Conservation (phyloP, 2,329 filamentous ascomycete genomes). For the Rosellinia necatrix region DNA sequence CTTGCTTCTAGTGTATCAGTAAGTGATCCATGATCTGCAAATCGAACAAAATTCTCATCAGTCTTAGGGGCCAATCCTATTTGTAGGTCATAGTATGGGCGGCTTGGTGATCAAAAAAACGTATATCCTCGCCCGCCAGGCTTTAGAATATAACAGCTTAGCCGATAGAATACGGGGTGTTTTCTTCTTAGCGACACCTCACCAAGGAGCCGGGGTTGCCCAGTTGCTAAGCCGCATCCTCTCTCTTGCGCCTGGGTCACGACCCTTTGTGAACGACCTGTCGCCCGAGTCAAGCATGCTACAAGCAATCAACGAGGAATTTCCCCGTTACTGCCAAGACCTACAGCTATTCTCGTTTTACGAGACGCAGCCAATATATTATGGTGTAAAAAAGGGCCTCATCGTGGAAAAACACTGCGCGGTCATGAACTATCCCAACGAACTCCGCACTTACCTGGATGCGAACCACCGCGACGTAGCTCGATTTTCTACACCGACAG, state of each 20-base stretch:
- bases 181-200: slow-evolving; percentile 47
- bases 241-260: slow-evolving; percentile 20
- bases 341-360: slow-evolving; percentile 42
- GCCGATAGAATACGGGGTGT: slow-evolving; percentile 37
- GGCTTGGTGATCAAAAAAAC: slow-evolving; percentile 40
- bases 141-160: slow-evolving; percentile 29
- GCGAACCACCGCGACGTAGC: slow-evolving; percentile 41
- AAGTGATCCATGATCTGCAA: background rate
- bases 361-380: slow-evolving; percentile 37
- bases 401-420: slow-evolving; percentile 39
- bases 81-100: slow-evolving; percentile 48
- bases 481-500: slow-evolving; percentile 31
- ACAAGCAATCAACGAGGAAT: slow-evolving; percentile 43
- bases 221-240: slow-evolving; percentile 35
- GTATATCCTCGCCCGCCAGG: slow-evolving; percentile 38
- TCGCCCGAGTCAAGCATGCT: slow-evolving; percentile 35
- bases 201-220: slow-evolving; percentile 40
- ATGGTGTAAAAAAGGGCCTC: slow-evolving; percentile 22
- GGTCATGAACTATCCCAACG: slow-evolving; percentile 38
- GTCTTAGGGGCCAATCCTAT: slow-evolving; percentile 35
- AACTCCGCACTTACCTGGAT: slow-evolving; percentile 36
- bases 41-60: background rate
- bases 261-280: slow-evolving; percentile 41
- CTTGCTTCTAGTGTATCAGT: slow-evolving; percentile 27
- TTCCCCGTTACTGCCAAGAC: slow-evolving; percentile 32